Base-by-base conservation (phyloP, 768 basidiomycete genomes). In the Psilocybe subaeruginosa region DNA sequence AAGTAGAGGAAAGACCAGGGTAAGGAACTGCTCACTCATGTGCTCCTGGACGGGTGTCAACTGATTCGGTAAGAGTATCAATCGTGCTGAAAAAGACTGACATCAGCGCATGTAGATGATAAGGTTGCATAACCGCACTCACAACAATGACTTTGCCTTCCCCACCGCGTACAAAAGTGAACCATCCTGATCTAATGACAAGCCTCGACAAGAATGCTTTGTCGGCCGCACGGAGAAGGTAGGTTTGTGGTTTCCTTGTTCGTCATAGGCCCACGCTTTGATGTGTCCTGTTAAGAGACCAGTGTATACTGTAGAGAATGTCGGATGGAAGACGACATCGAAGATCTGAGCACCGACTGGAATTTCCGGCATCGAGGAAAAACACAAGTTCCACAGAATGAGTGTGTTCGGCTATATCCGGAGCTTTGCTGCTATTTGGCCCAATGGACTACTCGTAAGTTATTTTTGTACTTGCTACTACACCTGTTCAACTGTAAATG, bases 261-360 rank as follows among this genome's bases (percentile, higher is more conserved):
- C 87, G 69, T 90, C 85, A 72, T 95, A 97, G 3, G 80, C 70
- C 72, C 90, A 95, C 0, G 92, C 92, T 62, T 90, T 92, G 66
- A 97, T 78, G 50, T 91, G 82, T 8, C 96, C 96, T 0, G 91
- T 90, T 14, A 98, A 78, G 2, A 97, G 85, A 4, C 85, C 91
- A 0, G 85, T 80, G 73, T 91, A 95, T 3, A 95, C 85, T n/a
- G 86, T 80, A 0, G 87, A 76, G 51, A 83, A 69, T 4, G 79
- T 80, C 0, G 96, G 95, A 68, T 97, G 94, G 69, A 97, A 98
- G 1, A 82, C 85, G 45, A 97, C 78, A 77, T 97, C 96, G 75
- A 97, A 97, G 30, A 95, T 85, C 73, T 97, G 92, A 7, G 86
- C 84, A 51, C 86, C 86, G 48, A 90, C 81, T 19, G 82, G 78